Base-by-base conservation (phyloP, 2,329 filamentous ascomycete genomes). In the Elsinoe fawcettii region DNA sequence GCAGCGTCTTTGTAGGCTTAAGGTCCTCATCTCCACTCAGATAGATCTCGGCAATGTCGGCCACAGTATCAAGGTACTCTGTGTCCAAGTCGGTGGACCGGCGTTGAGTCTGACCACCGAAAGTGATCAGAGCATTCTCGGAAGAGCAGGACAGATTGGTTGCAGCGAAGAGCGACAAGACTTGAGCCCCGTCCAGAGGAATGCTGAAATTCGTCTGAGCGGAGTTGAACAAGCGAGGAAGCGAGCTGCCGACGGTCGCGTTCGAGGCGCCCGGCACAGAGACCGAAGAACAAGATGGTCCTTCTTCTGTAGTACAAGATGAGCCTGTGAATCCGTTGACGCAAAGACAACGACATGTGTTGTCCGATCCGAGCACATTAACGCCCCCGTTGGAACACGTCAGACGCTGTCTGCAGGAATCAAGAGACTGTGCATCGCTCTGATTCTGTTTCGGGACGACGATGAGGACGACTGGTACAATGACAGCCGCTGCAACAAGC, bases 121-220 rank as follows among this genome's bases (percentile, higher is more conserved):
- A 95, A 0, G 88, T 90, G 14, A 97, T 86, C 3, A 99, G 78
- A 0, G 90, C 86, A 65, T 97, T 97, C 69, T 96, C 87, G 0
- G 85, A 83, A 7, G 83, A 82, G 70, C 93, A 99, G 56, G 87
- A 90, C 14, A 96, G 75, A 62, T 86, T 86, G 30, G 80, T 81
- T 5, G 79, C 73, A 65, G 87, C 92, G 70, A 97, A 88, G 49
- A 90, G 81, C 1, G 85, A 83, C 57, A 96, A 73, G 54, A 97
- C 81, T 6, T 78, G 78, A 0, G 81, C 81, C 3, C 81, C 78
- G 44, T 87, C 82, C 0, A 99, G 79, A 0, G 88, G 81, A 46
- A 99, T 81, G 2, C 84, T 85, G 71, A 88, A 97, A 63, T 88
- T 87, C 20, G 73, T 67, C 59, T 82, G 72, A 0, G 87, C 82